Evolutionary conservation across 2,329 filamentous ascomycete genomes (phyloP), one percentile per base, ranked within the genome.

Genomic region (Berkeleyomyces basicola): DNA sequence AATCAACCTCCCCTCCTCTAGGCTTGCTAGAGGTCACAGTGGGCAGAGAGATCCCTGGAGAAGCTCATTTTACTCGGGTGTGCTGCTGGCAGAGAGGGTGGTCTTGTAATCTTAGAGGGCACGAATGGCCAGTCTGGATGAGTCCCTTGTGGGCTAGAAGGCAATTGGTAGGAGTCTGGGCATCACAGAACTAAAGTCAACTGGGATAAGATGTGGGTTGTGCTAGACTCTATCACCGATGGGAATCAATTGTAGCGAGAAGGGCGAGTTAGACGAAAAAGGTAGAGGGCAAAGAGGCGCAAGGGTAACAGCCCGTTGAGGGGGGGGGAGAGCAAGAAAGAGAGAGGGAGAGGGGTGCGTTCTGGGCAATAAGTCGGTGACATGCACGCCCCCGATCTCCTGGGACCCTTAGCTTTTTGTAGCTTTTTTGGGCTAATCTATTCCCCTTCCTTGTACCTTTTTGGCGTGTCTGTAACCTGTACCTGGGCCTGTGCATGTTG

Each of bases 61-160:
- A 60, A 33, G 7, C 43, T 47, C 42, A 60, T 60, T 36, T 60
- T 60, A 60, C 43, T 60, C 39, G 36, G 10, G 36, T 59, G 55
- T 39, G 37, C 23, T 36, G 31, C 23, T 60, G 43, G 51, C 51
- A 55, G 51, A 36, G 33, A 36, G 51, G 6, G 31, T 14, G 51
- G 33, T n/a, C 33, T 55, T 37, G 14, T 39, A 55, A 55, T 55
- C 39, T 55, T 14, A 46, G 11, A 2, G 3, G 16, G 3, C 5
- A n/a, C 3, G 16, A 46, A 46, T n/a, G 14, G 43, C n/a, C 31
- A n/a, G 14, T 11, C 7, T 36, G 16, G 16, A 37, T 53, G 4
- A 36, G 49, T 10, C 42, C 10, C 1, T 14, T 46, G 43, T 4
- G 4, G 43, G 11, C 43, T n/a, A n/a, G 43, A 39, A 55, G 16